These are phyloP conservation scores for Farysia itapuensis DNA, from an alignment of 1,284 basidiomycete genomes.

Conservation along the genomic window DNA sequence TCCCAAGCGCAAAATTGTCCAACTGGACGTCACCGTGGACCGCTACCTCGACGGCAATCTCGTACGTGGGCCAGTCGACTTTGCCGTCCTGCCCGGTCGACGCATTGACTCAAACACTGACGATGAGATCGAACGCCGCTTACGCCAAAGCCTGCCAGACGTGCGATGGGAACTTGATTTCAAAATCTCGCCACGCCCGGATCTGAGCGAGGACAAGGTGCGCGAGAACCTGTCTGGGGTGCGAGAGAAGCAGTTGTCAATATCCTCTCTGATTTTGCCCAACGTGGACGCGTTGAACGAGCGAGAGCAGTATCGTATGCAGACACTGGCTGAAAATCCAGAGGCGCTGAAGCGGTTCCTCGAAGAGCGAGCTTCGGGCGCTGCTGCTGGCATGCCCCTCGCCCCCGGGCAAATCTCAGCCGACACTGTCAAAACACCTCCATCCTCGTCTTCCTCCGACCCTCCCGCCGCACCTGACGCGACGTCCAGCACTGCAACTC, in stretches of 20 bases:
- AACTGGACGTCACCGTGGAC: conserved; percentile 52
- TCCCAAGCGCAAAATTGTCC: conserved; percentile 19
- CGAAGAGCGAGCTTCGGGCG: conserved; percentile 41
- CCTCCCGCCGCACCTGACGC: too few relatives aligned
- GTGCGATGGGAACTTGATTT: conserved; percentile 51
- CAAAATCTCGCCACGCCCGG: conserved; percentile 37
- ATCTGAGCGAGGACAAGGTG: conserved; percentile 32
- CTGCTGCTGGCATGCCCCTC: conserved; percentile 50
- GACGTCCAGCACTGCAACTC: not conserved
- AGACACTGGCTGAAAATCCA: conserved; percentile 31
- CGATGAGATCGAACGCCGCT: conserved; percentile 39
- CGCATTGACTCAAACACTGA: conserved; percentile 26
- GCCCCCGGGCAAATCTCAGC: conserved; percentile 47
- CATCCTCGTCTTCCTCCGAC: not conserved
- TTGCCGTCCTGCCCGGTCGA: conserved; percentile 30
- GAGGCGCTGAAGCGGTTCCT: conserved; percentile 44
- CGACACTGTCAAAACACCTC: not conserved
- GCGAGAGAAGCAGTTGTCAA: conserved; percentile 17
- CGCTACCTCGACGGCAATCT: conserved; percentile 47
- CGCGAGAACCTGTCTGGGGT: conserved; percentile 35
- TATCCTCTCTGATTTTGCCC: conserved; percentile 46
- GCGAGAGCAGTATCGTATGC: conserved; percentile 39
- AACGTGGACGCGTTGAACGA: conserved; percentile 54
- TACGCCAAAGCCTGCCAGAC: conserved; percentile 11
- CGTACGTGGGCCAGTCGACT: conserved; percentile 50